Conservation (phyloP, 1,139 yeast species). For the Candida gigantensis region DNA sequence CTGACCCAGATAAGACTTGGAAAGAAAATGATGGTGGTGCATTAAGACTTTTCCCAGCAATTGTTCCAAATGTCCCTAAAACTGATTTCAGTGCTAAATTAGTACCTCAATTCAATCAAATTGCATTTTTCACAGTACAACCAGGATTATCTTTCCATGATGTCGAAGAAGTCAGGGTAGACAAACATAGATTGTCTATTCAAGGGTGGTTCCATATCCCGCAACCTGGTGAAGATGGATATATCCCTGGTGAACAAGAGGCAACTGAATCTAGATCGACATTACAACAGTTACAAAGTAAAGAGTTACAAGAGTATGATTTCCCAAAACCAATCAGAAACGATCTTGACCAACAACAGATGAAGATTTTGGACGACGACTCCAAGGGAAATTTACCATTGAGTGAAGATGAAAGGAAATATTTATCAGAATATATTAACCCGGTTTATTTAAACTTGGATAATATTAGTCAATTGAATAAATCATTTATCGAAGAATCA, state of each 20-base stretch:
- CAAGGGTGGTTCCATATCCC: conserved; percentile 99
- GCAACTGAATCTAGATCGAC: conserved; percentile 75
- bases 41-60: conserved; percentile 79
- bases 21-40: conserved; percentile 91
- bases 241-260: conserved; percentile 75
- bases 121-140: conserved; percentile 93
- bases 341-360: conserved; percentile 32
- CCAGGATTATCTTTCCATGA: conserved; percentile 97
- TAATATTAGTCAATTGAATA: conserved; percentile 34
- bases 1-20: conserved; percentile 91
- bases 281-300: conserved; percentile 75
- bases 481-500: conserved; percentile 64
- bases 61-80: conserved; percentile 86
- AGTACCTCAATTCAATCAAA: conserved; percentile 92
- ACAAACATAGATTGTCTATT: conserved; percentile 84
- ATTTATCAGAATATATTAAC: conserved; percentile 56
- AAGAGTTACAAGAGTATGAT: conserved; percentile 77
- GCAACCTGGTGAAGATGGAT: conserved; percentile 88
- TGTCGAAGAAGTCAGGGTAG: conserved; percentile 93
- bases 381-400: conserved; percentile 21
- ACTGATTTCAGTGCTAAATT: conserved; percentile 70
- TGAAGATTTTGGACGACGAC: conserved; percentile 23
- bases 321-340: conserved; percentile 62
- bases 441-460: conserved; percentile 47
- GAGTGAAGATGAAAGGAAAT: conserved; percentile 40